These are phyloP conservation scores for Diaporthe capsici DNA, from an alignment of 2,329 filamentous ascomycete genomes.

Conservation along the genomic window DNA sequence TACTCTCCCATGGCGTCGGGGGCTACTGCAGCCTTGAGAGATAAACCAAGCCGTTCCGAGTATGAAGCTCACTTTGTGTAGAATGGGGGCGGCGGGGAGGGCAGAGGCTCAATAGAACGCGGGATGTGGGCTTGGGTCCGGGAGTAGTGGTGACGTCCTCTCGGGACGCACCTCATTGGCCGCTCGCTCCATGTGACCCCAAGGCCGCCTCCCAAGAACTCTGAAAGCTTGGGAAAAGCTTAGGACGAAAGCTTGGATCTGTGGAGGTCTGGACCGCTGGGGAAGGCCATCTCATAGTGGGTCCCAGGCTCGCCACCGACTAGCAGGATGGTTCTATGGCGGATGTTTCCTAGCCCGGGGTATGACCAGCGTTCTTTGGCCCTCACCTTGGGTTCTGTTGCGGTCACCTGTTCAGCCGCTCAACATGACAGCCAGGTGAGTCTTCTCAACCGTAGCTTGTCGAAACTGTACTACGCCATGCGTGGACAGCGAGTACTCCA, in stretches of 20 bases:
- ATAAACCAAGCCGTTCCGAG: not conserved
- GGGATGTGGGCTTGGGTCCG: slow-evolving; percentile 8
- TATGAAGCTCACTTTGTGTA: not conserved
- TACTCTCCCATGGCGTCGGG: not conserved
- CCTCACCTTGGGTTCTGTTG: not conserved
- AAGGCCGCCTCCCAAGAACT: not conserved
- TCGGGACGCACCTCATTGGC: not conserved
- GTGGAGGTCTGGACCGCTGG: slow-evolving; percentile 1
- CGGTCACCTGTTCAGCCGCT: not conserved
- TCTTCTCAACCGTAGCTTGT: not conserved
- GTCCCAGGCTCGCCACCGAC: not conserved
- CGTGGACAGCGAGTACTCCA: not conserved
- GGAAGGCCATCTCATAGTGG: not conserved
- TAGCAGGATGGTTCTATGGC: not conserved
- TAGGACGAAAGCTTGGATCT: slow-evolving; percentile 27
- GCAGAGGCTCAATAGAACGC: not conserved
- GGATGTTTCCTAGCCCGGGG: not conserved
- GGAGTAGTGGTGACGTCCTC: not conserved
- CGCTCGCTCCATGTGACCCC: not conserved
- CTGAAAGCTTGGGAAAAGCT: slow-evolving; percentile 24
- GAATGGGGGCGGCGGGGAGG: not conserved
- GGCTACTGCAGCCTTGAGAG: not conserved
- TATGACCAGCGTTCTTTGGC: not conserved
- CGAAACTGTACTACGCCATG: not conserved
- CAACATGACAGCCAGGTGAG: not conserved